A percentile compares a stretch with the other conserved stretches of the same genome.
Conservation (phyloP, 257 asterid species). For the Nicotiana paniculata region DNA sequence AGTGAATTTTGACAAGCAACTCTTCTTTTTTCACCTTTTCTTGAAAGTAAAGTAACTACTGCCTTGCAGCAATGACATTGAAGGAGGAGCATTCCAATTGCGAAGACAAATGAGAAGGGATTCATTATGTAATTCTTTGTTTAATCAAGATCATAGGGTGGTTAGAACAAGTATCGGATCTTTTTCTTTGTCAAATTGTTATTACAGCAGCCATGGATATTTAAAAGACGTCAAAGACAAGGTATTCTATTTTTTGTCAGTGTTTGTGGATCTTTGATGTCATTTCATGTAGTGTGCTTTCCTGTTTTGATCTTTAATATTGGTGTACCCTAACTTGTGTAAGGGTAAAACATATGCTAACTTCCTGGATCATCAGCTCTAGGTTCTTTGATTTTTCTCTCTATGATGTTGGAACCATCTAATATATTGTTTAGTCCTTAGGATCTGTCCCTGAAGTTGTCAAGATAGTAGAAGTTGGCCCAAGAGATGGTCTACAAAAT, state of each 20-base stretch:
- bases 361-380: neutral
- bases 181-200: neutral
- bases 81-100: conserved; percentile 17
- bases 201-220: conserved; percentile 4
- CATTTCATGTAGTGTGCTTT: neutral
- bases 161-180: conserved; percentile 16
- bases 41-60: conserved; percentile 14
- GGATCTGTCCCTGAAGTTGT: conserved; percentile 59
- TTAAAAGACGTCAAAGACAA: neutral
- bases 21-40: neutral
- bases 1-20: neutral
- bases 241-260: neutral
- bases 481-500: conserved; percentile 87
- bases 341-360: neutral
- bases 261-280: neutral
- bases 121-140: conserved; percentile 21
- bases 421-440: conserved; percentile 35
- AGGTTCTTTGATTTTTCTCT: neutral
- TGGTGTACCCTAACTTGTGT: neutral
- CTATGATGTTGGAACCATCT: neutral
- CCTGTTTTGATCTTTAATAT: neutral
- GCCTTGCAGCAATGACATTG: conserved; percentile 22
- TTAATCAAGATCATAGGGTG: conserved; percentile 18
- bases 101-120: conserved; percentile 16
- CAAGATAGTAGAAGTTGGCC: conserved; percentile 93